These are phyloP conservation scores for Tricladium varicosporioides DNA, from an alignment of 2,329 filamentous ascomycete genomes.

Conservation along the genomic window DNA sequence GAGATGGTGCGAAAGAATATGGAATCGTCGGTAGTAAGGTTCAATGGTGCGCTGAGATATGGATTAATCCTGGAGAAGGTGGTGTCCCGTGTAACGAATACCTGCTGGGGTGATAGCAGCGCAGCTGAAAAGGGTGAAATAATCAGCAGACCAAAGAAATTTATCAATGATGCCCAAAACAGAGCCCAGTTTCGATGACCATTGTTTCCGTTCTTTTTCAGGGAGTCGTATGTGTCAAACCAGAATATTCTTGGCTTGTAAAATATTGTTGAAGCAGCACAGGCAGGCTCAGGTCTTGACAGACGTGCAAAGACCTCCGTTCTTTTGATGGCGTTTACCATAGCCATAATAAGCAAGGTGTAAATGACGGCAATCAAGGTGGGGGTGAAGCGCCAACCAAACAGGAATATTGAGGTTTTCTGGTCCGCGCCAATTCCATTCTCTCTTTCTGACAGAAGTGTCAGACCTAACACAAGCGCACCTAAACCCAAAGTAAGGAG, in stretches of 20 bases:
- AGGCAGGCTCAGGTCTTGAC: conserved; percentile 7
- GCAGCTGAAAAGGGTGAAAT: conserved; percentile 20
- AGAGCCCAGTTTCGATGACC: conserved; percentile 14
- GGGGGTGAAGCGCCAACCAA: conserved; percentile 18
- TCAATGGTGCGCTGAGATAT: background rate
- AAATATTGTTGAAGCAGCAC: conserved; percentile 13
- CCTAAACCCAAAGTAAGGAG: conserved; percentile 11
- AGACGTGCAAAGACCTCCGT: conserved; percentile 17
- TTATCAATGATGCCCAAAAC: conserved; percentile 16
- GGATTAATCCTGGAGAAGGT: conserved; percentile 8
- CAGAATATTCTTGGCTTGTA: conserved; percentile 10
- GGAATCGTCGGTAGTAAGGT: conserved; percentile 11
- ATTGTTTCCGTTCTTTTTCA: conserved; percentile 13
- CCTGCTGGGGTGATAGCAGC: conserved; percentile 9
- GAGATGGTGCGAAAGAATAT: conserved; percentile 17
- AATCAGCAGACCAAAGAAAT: conserved; percentile 14
- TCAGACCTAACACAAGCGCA: conserved; percentile 5
- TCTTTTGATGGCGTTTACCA: conserved; percentile 13
- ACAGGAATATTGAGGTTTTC: conserved; percentile 9
- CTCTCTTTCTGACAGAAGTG: conserved; percentile 8
- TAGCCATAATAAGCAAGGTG: conserved; percentile 11
- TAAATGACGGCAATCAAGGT: conserved; percentile 18
- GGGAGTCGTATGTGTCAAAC: conserved; percentile 11
- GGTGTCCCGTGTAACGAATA: background rate
- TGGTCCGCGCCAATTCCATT: conserved; percentile 12